Percentiles rank a stretch among this genome's conserved stretches.
phyloP scores from a whole-genome alignment of 805 yeast species.

The Candida yuanshanica region DNA sequence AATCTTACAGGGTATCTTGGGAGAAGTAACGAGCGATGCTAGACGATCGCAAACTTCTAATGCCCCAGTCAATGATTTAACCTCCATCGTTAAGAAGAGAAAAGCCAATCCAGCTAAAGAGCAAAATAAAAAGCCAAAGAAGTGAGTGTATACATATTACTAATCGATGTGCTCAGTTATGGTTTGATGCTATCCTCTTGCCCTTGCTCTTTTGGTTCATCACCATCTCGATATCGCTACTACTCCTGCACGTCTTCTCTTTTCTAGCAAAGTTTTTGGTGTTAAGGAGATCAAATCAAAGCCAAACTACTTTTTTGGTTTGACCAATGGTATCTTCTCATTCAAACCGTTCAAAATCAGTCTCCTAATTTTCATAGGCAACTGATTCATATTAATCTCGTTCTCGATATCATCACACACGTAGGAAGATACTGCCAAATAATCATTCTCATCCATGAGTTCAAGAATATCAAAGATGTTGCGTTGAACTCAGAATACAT shows the following conservation, averaged over 20 bases:
- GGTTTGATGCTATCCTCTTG: no score
- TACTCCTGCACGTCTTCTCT: not conserved
- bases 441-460: constrained; percentile 14
- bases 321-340: not conserved
- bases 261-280: not conserved
- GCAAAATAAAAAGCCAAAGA: constrained; percentile 14
- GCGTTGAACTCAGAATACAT: constrained; percentile 6
- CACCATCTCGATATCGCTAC: no score
- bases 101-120: constrained; percentile 19
- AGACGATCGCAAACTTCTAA: constrained; percentile 22
- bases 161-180: no score
- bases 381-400: not conserved
- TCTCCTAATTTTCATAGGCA: not conserved
- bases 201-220: no score
- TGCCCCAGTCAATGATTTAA: constrained; percentile 51
- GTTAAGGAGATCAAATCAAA: constrained; percentile 9
- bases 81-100: constrained; percentile 58
- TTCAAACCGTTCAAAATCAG: constrained; percentile 2
- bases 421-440: constrained; percentile 14
- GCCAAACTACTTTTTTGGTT: constrained; percentile 14
- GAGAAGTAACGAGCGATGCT: constrained; percentile 31
- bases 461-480: constrained; percentile 13
- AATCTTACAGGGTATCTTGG: constrained; percentile 51
- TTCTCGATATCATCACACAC: constrained; percentile 4
- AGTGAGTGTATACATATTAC: no score